Base-by-base conservation (phyloP, 2,329 filamentous ascomycete genomes). In the Endoconidiophora polonica region DNA sequence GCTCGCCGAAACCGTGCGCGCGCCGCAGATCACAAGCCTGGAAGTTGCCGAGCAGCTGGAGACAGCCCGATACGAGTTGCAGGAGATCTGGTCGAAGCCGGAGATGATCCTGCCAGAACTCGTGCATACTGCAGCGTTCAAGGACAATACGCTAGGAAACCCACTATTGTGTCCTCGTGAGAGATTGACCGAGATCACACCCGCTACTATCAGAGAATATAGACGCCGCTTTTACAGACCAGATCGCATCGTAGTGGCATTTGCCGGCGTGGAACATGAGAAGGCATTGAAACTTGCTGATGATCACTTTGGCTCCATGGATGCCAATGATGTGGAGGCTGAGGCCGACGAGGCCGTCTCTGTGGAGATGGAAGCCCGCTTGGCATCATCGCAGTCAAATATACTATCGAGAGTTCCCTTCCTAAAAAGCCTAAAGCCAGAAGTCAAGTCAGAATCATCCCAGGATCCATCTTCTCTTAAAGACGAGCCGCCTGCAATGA, bases 61-160 rank as follows among this genome's bases (percentile, higher is more conserved):
- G 61, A 96, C 90, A 5, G 91, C 90, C 6, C 79, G 88, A 48
- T 98, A 96, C 62, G 91, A 98, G 67, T 91, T 98, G 63, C 79
- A 79, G 22, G 91, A 96, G 69, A 96, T 98, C 51, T 98, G 91
- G 91, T 82, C 83, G 58, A 96, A 94, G 71, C 88, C 91, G 0
- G 90, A 96, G 60, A 75, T 98, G 50, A 96, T 98, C 58, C 69
- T 98, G 54, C 91, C 91, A 0, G 91, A 98, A 67, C 68, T 98
- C 58, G 82, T 96, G 37, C 91, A 98, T 64, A 91, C 88, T 69
- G 87, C 91, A 7, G 91, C 88, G 2, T 98, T 86, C 67, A 91
- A 87, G 69, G 84, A 91, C 62, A 96, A 98, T 67, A 96, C 91
- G 0, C 72, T 98, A 10, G 91, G 91, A 37, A 93, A 96, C 65